Evolutionary conservation across 192 early-diverging fungal genomes (phyloP), one percentile per base, ranked within the genome.

Genomic region (Obelidium mucronatum): DNA sequence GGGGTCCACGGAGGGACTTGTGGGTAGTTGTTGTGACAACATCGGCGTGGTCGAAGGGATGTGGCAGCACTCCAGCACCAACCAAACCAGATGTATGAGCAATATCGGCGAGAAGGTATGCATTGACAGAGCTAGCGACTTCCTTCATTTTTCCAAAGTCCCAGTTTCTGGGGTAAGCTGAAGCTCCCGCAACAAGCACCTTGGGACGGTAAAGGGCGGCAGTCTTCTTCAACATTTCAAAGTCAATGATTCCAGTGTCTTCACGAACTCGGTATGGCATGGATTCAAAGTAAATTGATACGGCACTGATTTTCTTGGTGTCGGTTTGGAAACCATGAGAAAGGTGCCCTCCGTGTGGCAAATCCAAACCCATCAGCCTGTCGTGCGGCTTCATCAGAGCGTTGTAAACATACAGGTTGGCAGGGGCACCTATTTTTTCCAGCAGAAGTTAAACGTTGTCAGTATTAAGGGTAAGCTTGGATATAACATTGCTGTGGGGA

Each of bases 1-100:
- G n/a, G 36, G 97, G 97, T n/a, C 97, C 97, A 73, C 97, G 89
- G 54, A 99, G 90, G 19, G 96, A 97, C 81, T 99, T 99, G 90
- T 99, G 97, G 1, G 97, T 99, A 63, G 97, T 99, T 35, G 97
- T 99, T 13, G 96, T 99, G 78, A 99, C 97, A 73, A 99, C 93
- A 81, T 99, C 97, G 42, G 96, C 91, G 81, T 92, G 86, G 74
- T 93, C 90, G 80, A 97, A 99, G 17, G 97, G 96, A 74, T 92
- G 90, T 74, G 91, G 92, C 22, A 99, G 77, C 30, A 94, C 92
- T 34, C 87, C 90, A 6, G 97, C 96, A 4, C 96, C 93, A 42
- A 99, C 91, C 39, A 97, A 80, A 39, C 93, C 93, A 75, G 91
- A 93, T 75, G 97, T 94, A 77, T 99, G 97, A 33, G 97, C 97